Evolutionary conservation across 768 basidiomycete genomes (phyloP), one percentile per base, ranked within the genome.

Genomic region (Lactarius sanguifluus): DNA sequence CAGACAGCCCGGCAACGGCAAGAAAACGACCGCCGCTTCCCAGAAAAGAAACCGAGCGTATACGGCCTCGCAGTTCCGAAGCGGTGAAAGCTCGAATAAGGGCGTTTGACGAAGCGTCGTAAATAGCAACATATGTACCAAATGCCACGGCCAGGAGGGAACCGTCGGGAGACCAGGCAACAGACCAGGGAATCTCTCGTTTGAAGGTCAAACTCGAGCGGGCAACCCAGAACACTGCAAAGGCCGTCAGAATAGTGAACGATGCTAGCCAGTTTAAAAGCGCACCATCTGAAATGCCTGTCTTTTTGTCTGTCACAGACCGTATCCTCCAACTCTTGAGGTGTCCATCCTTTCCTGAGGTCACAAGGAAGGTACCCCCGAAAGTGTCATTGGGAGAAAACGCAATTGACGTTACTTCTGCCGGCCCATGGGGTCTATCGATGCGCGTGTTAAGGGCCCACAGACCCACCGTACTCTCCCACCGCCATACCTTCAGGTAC

Each of bases 401-500:
- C 13, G 82, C 78, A 55, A 94, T 72, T 2, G 84, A 82, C 13
- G 86, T 85, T 36, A 97, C 80, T 64, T 79, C 81, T 50, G 79
- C 76, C 41, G 79, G 72, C 34, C 90, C 91, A 76, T 98, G 97
- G 8, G 96, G 95, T 34, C 86, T 83, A 74, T 96, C 92, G 67
- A 97, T 85, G 60, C 94, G 86, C 16, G 95, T 96, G 75, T 94
- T 95, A 72, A 98, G 82, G 73, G 78, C 79, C 88, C 88, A 92
- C 57, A 77, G 81, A 57, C 81, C 79, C 64, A 80, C 77, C 69
- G 83, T 86, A 52, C 78, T 79, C 73, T 89, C 85, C 92, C 94
- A 96, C 64, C 78, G 79, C 96, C 97, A 99, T 40, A 98, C 77
- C 79, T 98, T 98, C 63, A 99, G 82, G 74, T 89, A 89, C 36